Evolutionary conservation across 2,329 filamentous ascomycete species (phyloP), one percentile per base, ranked within the genome.

Genomic region (Calonectria naviculata): DNA sequence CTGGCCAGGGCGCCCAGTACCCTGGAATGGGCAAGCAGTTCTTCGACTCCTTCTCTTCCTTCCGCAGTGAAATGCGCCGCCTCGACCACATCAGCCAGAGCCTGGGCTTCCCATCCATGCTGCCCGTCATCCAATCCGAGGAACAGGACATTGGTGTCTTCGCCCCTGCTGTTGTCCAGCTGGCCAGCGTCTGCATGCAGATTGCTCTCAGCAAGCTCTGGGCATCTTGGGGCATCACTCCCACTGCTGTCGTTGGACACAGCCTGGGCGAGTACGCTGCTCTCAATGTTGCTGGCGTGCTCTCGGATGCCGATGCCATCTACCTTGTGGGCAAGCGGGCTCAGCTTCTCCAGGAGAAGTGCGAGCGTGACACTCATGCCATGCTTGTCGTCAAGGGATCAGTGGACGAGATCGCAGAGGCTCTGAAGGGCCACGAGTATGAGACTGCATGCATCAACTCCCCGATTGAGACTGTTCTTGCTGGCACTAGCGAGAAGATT

Each of bases 301-400:
- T 93, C 19, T 91, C 89, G 0, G 88, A 87, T 19, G 85, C 84
- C 38, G 91, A 93, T 75, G 87, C 89, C 72, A 83, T 94, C 12
- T 89, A 88, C 52, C 84, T 94, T 0, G 90, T 93, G 6, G 92
- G 92, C 9, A 78, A 83, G 24, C 86, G 92, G 68, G 91, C 91
- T 1, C 80, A 85, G 72, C 79, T 92, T 17, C 83, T 92, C 9
- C 85, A 89, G 72, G 80, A 87, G 31, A 84, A 86, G 68, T 93
- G 91, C 81, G 86, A 84, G 3, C 60, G 71, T 0, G 78, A 80
- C 1, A 80, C 71, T 1, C 80, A 84, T 56, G 71, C 70, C 5
- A 85, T 85, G 82, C 71, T 84, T 8, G 77, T 81, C 3, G 79
- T 84, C 5, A 81, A 79, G 71, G 67, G 67, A 49, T 75, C 58